Percentiles rank a stretch among this genome's conserved stretches.
Conservation (phyloP, 2,329 filamentous ascomycete species). For the Fusarium redolens region DNA sequence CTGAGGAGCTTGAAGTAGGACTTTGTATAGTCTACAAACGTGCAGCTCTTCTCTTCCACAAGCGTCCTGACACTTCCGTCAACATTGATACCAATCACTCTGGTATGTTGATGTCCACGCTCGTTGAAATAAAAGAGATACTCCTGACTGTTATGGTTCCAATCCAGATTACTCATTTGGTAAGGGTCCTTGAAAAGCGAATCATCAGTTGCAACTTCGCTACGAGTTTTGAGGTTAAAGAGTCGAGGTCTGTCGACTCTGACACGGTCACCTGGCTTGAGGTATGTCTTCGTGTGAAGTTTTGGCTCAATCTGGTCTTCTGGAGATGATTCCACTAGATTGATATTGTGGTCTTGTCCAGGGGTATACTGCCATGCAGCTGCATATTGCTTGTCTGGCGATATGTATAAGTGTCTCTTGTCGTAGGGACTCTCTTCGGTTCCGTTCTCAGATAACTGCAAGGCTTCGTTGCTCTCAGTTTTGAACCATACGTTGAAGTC, state of each 20-base stretch:
- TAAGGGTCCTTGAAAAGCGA: constrained; percentile 42
- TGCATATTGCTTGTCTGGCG: constrained; percentile 22
- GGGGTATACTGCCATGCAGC: constrained; percentile 43
- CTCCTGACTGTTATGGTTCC: constrained; percentile 38
- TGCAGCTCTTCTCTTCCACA: constrained; percentile 42
- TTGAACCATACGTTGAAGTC: constrained; percentile 26
- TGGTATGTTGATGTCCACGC: constrained; percentile 42
- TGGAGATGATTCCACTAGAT: constrained; percentile 43
- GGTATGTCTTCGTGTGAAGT: constrained; percentile 34
- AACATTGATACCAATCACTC: constrained; percentile 30
- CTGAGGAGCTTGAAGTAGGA: constrained; percentile 13
- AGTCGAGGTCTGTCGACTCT: constrained; percentile 42
- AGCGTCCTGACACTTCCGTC: constrained; percentile 34
- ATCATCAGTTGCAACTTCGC: constrained; percentile 39
- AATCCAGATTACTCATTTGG: constrained; percentile 34
- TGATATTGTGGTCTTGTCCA: constrained; percentile 25
- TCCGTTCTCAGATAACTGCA: constrained; percentile 35
- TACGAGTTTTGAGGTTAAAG: constrained; percentile 34
- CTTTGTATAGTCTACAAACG: constrained; percentile 44
- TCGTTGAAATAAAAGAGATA: constrained; percentile 47
- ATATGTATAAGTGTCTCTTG: constrained; percentile 25
- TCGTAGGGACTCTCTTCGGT: constrained; percentile 33
- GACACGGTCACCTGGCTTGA: constrained; percentile 45
- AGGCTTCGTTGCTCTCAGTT: background rate
- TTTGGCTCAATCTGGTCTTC: constrained; percentile 46